Percentiles rank a stretch among this genome's conserved stretches.
These are phyloP conservation scores for Thozetella sp. DNA, from an alignment of 495 filamentous ascomycete species.

Conservation along the genomic window DNA sequence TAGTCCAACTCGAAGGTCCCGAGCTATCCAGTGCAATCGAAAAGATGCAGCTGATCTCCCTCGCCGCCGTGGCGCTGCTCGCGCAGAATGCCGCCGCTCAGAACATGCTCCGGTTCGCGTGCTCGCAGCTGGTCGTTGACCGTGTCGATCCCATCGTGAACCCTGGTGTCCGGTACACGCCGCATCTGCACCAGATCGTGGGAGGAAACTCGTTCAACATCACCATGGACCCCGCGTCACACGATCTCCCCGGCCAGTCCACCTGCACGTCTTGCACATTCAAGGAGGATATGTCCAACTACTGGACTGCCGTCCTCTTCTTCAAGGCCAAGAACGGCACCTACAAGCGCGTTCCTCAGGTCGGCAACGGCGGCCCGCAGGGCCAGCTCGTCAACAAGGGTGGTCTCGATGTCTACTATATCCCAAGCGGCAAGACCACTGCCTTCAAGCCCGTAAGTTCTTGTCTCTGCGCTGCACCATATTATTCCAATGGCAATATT, in stretches of 20 bases:
- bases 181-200: constrained; percentile 55
- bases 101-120: constrained; percentile 58
- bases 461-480: constrained; percentile 22
- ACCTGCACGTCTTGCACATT: constrained; percentile 74
- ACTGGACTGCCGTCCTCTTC: constrained; percentile 77
- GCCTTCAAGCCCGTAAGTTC: constrained; percentile 56
- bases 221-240: constrained; percentile 58
- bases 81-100: constrained; percentile 46
- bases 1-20: constrained; percentile 13
- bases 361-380: constrained; percentile 59
- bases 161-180: constrained; percentile 49
- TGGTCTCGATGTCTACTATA: constrained; percentile 49
- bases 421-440: constrained; percentile 48
- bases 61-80: constrained; percentile 46
- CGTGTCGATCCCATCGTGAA: constrained; percentile 54
- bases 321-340: constrained; percentile 70
- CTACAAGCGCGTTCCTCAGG: constrained; percentile 68
- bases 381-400: constrained; percentile 71
- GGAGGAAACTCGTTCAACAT: constrained; percentile 70
- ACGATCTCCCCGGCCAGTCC: constrained; percentile 56
- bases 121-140: constrained; percentile 58
- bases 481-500: constrained; percentile 18
- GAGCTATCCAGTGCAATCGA: constrained; percentile 7
- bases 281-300: constrained; percentile 73
- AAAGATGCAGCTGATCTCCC: constrained; percentile 51